Base-by-base conservation (phyloP, 148 eudicot species). In the Rhododendron molle region DNA sequence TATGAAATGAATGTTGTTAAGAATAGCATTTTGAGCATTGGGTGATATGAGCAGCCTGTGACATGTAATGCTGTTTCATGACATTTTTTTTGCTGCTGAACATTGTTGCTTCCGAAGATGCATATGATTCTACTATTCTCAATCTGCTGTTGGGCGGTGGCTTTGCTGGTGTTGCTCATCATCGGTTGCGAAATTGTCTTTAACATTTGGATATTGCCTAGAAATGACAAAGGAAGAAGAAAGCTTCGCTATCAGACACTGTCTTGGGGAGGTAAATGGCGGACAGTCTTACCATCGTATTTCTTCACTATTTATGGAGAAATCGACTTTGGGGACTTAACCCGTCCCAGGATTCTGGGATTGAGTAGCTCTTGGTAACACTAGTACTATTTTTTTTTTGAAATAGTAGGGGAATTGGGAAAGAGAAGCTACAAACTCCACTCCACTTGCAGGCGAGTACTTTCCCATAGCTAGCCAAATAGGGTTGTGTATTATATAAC, bases 31-130 rank as follows among this genome's bases (percentile, higher is more conserved):
- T 44, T 65, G 52, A 2, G 46, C 54, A 23, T 62, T 5, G 26
- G 38, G 36, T 62, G n/a, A 79, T 49, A 28, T 47, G 49, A 62
- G 72, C 32, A 81, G 83, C 50, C 73, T 81, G 46, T 81, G 32
- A 58, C 36, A 21, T 21, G 23, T 81, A 12, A 21, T 16, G 5
- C n/a, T 54, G 38, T 30, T 30, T 71, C 7, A 30, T 71, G 18
- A 71, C 18, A 30, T 71, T 16, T 14, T 71, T 26, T 26, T 26
- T 14, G 9, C 20, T 30, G 76, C 21, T 30, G 76, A 71, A 71
- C 76, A 71, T 71, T 28, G 36, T 32, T 71, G 16, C 76, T 30
- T 71, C 36, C 8, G 7, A 71, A 30, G 76, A 71, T 15, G 20
- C 16, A 14, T 71, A 30, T 28, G 0, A 4, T 71, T 71, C 18